Base-by-base conservation (phyloP, 2,329 filamentous ascomycete species). In the Penicillium sp. region DNA sequence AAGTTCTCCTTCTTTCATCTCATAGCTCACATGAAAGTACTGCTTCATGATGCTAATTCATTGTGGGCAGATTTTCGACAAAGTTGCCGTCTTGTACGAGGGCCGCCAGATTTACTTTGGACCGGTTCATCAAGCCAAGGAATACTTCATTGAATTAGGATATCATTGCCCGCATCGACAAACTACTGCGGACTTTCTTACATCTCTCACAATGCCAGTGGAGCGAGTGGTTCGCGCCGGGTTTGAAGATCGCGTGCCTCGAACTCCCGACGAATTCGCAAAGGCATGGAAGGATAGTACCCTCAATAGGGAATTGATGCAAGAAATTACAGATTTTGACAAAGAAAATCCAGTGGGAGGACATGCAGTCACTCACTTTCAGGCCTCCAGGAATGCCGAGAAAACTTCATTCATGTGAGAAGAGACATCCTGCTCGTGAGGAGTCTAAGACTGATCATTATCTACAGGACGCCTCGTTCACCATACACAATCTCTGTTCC, bases 51-150 rank as follows among this genome's bases (percentile, higher is more conserved):
- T 37, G 33, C 33, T 37, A n/a, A 37, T 37, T 37, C 2, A 8
- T 9, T 37, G n/a, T 37, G 33, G 16, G 33, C 33, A 37, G 33
- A 37, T 37, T 2, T 37, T 37, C 7, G 33, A 37, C 33, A 37
- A 37, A 4, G 33, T 37, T 37, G 33, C 33, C 2, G 33, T 37
- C 33, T 37, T 37, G 16, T 37, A 37, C 16, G 33, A 37, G 33
- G 33, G 89, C 0, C 82, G 86, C 0, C 83, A 91, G 67, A 91
- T 92, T 65, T 93, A 85, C 76, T 92, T 87, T 61, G 90, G 90
- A 0, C 81, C 83, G 0, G 82, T 84, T 0, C 66, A 66, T 1
- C 71, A 78, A 2, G 89, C 89, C 0, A 86, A 82, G 57, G 68
- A 66, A 0, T 92, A 84, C 73, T 92, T 92, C 58, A 83, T 88